Evolutionary conservation across 202 grass and related monocot species (phyloP).

Genomic region (Hordeum pubiflorum): DNA sequence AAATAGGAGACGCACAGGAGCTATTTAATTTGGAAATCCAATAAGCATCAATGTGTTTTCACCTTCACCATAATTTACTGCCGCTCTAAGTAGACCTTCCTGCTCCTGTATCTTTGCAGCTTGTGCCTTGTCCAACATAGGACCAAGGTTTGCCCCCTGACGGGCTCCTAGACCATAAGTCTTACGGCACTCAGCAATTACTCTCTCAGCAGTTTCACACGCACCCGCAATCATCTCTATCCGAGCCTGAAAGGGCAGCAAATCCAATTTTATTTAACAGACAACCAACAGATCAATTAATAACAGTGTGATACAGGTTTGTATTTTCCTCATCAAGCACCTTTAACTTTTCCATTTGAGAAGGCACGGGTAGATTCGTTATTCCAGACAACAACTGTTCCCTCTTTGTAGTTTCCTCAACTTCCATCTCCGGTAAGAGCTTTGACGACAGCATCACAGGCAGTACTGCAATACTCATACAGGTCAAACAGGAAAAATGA

Average conservation of each 20-base stretch:
- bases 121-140: constrained; percentile 80
- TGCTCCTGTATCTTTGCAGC: constrained; percentile 98
- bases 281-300: not conserved
- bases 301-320: constrained; percentile 1
- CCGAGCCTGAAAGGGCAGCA: constrained; percentile 52
- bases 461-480: constrained; percentile 52
- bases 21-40: not conserved
- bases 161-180: constrained; percentile 59
- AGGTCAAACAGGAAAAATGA: not conserved
- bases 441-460: constrained; percentile 99
- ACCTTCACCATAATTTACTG: constrained; percentile 90
- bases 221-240: constrained; percentile 92
- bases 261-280: constrained; percentile 14
- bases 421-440: constrained; percentile 91
- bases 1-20: not conserved
- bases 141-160: constrained; percentile 67
- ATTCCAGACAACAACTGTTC: constrained; percentile 77
- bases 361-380: constrained; percentile 61
- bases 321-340: constrained; percentile 31
- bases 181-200: constrained; percentile 70
- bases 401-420: constrained; percentile 83
- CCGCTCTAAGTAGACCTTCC: constrained; percentile 66
- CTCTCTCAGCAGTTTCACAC: constrained; percentile 93
- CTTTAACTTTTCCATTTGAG: constrained; percentile 93
- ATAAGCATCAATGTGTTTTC: constrained; percentile 5